phyloP scores from a whole-genome alignment of 1,284 basidiomycete species.

The Cryptococcus sp. region DNA sequence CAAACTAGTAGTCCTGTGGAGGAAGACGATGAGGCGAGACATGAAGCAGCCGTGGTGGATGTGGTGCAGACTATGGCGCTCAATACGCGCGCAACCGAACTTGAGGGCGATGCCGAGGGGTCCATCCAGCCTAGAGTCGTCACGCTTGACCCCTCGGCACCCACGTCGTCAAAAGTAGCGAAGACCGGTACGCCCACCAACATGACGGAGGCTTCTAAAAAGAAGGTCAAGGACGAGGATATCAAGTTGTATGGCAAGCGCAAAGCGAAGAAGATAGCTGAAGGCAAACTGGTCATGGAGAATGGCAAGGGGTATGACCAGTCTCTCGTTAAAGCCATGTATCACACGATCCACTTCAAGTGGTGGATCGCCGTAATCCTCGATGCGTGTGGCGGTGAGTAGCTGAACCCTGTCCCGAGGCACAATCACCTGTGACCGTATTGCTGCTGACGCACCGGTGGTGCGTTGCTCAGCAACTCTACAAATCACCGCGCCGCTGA shows the following conservation, averaged over 20 bases:
- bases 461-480: constrained; percentile 4
- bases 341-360: background rate
- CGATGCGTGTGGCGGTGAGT: constrained; percentile 6
- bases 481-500: constrained; percentile 18
- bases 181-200: background rate
- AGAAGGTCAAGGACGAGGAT: background rate
- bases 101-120: no score
- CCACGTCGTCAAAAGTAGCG: no score
- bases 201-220: background rate
- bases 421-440: background rate
- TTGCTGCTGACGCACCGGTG: no score
- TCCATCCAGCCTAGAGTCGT: no score
- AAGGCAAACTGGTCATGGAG: constrained; percentile 15
- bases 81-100: no score
- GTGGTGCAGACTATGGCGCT: no score
- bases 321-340: constrained; percentile 59
- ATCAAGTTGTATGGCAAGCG: background rate
- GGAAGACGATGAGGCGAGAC: no score
- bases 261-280: constrained; percentile 9
- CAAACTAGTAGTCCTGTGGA: no score
- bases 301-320: constrained; percentile 56
- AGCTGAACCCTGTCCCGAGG: no score
- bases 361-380: background rate
- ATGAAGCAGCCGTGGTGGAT: no score
- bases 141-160: no score